Conservation (phyloP, 129 eudicot genomes). For the Centaurea solstitialis region DNA sequence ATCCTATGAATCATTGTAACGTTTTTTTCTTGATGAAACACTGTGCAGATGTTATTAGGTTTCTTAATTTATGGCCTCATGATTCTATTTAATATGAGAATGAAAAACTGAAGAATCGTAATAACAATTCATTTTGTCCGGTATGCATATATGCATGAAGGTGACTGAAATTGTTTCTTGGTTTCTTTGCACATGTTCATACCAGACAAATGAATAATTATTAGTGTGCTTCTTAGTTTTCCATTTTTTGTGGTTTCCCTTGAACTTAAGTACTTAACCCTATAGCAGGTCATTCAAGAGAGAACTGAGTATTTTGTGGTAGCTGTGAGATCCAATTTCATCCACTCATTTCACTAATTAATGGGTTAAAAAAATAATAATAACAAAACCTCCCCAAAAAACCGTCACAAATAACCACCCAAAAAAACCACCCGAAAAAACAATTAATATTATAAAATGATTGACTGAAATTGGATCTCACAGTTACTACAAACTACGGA, state of each 20-base stretch:
- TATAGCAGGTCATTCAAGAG: not conserved
- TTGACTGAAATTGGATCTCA: too few species aligned
- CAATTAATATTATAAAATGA: too few species aligned
- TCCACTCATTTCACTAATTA: too few species aligned
- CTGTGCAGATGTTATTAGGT: not conserved
- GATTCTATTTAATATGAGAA: not conserved
- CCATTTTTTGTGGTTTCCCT: not conserved
- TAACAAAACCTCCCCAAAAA: too few species aligned
- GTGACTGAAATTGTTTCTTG: not conserved
- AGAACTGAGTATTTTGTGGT: too few species aligned
- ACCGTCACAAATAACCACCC: too few species aligned
- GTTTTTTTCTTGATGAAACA: slow-evolving; percentile 18
- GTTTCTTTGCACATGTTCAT: not conserved
- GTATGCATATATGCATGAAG: not conserved
- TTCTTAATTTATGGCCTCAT: slow-evolving; percentile 5
- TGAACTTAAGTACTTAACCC: too few species aligned
- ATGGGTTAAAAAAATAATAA: too few species aligned
- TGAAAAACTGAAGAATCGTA: not conserved
- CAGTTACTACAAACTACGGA: too few species aligned
- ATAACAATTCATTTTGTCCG: too few species aligned
- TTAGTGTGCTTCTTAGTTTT: not conserved
- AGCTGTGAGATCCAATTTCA: too few species aligned
- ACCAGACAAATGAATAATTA: not conserved
- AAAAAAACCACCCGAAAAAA: too few species aligned
- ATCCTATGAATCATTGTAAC: not conserved